Conservation (phyloP, 352 stramenopile species). For the Globisporangium recalcitrans region DNA sequence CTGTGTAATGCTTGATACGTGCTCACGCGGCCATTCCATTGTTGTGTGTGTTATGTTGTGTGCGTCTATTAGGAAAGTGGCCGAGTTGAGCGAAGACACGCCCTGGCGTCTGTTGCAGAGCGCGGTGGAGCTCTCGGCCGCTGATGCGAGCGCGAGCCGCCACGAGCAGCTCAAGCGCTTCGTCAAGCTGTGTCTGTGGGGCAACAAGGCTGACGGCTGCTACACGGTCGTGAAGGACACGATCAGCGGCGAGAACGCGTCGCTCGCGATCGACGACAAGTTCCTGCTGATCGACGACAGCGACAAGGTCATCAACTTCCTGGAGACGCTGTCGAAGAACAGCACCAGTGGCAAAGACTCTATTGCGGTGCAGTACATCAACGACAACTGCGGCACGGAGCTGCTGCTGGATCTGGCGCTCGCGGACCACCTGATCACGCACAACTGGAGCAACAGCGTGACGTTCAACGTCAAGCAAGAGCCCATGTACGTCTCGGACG, state of each 20-base stretch:
- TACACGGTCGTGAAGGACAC: conserved; percentile 75
- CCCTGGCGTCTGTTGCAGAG: conserved; percentile 58
- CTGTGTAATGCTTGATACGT: too few species aligned
- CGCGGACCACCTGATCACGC: conserved; percentile 51
- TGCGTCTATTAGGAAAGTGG: conserved; percentile 39
- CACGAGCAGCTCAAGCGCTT: conserved; percentile 61
- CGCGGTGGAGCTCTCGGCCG: conserved; percentile 29
- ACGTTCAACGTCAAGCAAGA: conserved; percentile 70
- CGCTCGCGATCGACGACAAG: conserved; percentile 51
- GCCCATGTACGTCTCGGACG: conserved; percentile 81
- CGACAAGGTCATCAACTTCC: conserved; percentile 38
- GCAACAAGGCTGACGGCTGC: conserved; percentile 73
- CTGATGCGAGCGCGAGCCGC: conserved; percentile 30
- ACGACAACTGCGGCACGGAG: conserved; percentile 77
- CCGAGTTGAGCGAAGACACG: conserved; percentile 44
- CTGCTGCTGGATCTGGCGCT: conserved; percentile 63
- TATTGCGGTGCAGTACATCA: conserved; percentile 63
- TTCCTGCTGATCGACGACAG: conserved; percentile 54
- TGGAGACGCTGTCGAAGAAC: conserved; percentile 30
- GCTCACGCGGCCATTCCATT: too few species aligned
- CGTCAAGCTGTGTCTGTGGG: conserved; percentile 77
- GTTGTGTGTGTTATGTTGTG: too few species aligned
- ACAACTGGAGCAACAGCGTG: conserved; percentile 44
- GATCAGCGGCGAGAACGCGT: conserved; percentile 44
- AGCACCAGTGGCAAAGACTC: background rate